Conservation (phyloP, 345 rosid genomes). For the Cardamine occulta region DNA sequence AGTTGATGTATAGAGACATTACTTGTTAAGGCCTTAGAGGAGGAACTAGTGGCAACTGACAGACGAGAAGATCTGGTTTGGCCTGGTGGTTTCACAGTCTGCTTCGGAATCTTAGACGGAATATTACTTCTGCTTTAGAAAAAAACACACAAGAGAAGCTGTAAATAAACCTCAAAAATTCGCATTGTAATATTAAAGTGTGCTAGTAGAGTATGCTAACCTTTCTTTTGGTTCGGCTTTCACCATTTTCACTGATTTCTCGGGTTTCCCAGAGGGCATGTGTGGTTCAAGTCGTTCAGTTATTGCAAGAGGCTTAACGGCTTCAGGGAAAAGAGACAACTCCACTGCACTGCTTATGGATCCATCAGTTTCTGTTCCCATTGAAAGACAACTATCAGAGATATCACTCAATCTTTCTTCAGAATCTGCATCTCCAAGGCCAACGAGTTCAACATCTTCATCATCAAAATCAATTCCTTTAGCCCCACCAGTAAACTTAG, state of each 20-base stretch:
- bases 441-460: conserved; percentile 76
- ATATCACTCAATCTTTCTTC: conserved; percentile 94
- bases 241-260: conserved; percentile 48
- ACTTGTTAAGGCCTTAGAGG: conserved; percentile 65
- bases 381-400: conserved; percentile 86
- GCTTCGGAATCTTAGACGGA: conserved; percentile 67
- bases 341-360: conserved; percentile 72
- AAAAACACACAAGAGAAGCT: conserved; percentile 12
- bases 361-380: conserved; percentile 94
- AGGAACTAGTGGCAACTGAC: conserved; percentile 54
- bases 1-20: conserved; percentile 4
- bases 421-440: conserved; percentile 71
- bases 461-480: conserved; percentile 52
- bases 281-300: conserved; percentile 31
- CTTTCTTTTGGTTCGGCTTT: conserved; percentile 52
- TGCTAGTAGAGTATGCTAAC: conserved; percentile 48
- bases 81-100: conserved; percentile 46
- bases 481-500: conserved; percentile 47
- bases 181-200: background rate
- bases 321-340: conserved; percentile 76
- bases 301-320: conserved; percentile 44
- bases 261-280: conserved; percentile 42
- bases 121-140: conserved; percentile 41
- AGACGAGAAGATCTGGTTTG: conserved; percentile 58
- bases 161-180: background rate